phyloP scores from a whole-genome alignment of 2,329 filamentous ascomycete genomes.

The Trichothecium sympodiale region DNA sequence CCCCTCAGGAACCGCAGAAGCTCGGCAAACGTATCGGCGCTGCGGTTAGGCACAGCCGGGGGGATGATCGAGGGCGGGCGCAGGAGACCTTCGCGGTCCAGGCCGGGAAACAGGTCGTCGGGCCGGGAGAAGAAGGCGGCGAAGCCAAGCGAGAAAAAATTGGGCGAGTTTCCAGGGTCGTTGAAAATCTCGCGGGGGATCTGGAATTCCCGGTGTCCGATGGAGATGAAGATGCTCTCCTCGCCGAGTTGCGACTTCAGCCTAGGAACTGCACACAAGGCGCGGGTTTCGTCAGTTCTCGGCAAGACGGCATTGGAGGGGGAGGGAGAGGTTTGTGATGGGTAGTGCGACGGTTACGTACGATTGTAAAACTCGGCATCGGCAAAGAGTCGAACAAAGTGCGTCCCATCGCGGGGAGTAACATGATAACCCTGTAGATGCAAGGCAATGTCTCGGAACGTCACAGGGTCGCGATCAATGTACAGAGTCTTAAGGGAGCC shows the following conservation, averaged over 20 bases:
- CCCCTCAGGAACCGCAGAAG: conserved; percentile 72
- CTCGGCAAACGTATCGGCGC: conserved; percentile 74
- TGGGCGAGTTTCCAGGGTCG: conserved; percentile 79
- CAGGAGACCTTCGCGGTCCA: conserved; percentile 67
- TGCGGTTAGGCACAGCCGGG: conserved; percentile 69
- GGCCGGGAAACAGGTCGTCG: conserved; percentile 72
- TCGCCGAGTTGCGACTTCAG: conserved; percentile 86
- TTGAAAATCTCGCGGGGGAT: conserved; percentile 83
- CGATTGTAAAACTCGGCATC: conserved; percentile 91
- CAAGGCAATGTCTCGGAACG: conserved; percentile 79
- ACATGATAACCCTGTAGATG: conserved; percentile 92
- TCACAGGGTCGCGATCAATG: conserved; percentile 85
- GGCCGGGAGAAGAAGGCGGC: conserved; percentile 76
- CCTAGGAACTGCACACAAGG: conserved; percentile 54
- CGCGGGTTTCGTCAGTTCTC: not conserved
- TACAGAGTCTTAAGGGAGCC: conserved; percentile 65
- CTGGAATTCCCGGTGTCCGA: conserved; percentile 78
- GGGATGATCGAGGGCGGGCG: conserved; percentile 80
- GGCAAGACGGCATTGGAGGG: not conserved
- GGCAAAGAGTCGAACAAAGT: conserved; percentile 87
- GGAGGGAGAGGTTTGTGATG: not conserved
- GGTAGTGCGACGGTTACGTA: conserved; percentile 33
- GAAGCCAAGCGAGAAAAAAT: conserved; percentile 90
- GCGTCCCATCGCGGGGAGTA: conserved; percentile 65
- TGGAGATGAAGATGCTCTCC: conserved; percentile 83